These are phyloP conservation scores for Boletellus sp. DNA, from an alignment of 1,284 basidiomycete genomes.

Conservation along the genomic window DNA sequence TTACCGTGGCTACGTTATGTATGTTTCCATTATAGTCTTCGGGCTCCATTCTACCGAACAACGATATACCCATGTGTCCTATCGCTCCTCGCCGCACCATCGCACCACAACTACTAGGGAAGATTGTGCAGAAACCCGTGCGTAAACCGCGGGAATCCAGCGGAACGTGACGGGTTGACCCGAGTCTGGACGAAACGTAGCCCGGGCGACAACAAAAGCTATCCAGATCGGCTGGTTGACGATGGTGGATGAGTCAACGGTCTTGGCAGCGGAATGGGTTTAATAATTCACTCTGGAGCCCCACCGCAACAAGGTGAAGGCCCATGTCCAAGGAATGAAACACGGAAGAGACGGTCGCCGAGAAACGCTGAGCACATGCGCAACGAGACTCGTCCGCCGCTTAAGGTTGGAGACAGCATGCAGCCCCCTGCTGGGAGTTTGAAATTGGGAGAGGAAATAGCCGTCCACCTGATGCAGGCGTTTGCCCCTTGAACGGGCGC, in stretches of 20 bases:
- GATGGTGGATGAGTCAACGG: not conserved
- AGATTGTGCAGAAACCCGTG: not conserved
- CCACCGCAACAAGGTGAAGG: slow-evolving; percentile 22
- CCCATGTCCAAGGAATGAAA: slow-evolving; percentile 26
- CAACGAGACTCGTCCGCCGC: slow-evolving; percentile 7
- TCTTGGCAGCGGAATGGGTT: slow-evolving; percentile 9
- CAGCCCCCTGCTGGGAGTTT: slow-evolving; percentile 14
- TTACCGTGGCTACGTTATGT: no score
- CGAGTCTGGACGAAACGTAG: slow-evolving; percentile 11
- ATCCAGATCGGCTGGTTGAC: slow-evolving; percentile 3
- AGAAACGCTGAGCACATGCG: slow-evolving; percentile 11
- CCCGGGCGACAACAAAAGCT: slow-evolving; percentile 2
- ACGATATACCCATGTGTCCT: not conserved
- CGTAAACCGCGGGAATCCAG: slow-evolving; percentile 5
- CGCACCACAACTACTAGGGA: not conserved
- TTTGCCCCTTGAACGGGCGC: no score
- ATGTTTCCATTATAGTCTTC: not conserved
- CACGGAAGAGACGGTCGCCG: slow-evolving; percentile 5
- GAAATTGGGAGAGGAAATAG: slow-evolving; percentile 23
- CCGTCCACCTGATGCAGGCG: slow-evolving; percentile 17
- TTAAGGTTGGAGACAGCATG: slow-evolving; percentile 16
- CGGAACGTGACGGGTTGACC: not conserved
- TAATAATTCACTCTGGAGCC: slow-evolving; percentile 8
- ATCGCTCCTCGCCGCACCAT: not conserved
- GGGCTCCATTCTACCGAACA: not conserved